Conservation (phyloP, 2,329 filamentous ascomycete genomes). For the Venturia pyrina region DNA sequence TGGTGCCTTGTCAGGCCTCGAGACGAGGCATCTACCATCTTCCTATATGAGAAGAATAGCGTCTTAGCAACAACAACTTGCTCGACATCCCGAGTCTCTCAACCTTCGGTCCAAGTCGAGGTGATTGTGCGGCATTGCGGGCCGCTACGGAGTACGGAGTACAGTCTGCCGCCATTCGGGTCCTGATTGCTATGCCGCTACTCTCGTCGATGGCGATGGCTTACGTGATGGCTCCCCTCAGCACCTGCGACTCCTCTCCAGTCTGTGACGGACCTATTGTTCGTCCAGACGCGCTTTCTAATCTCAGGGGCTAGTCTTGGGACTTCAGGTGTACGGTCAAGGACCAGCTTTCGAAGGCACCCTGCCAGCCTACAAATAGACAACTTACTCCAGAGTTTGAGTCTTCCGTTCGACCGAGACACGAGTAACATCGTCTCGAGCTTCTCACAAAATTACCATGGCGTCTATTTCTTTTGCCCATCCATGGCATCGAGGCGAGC, state of each 20-base stretch:
- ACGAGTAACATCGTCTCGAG: background rate
- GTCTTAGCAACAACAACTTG: background rate
- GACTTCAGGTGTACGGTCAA: background rate
- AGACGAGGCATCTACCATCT: background rate
- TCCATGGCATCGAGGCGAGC: conserved; percentile 57
- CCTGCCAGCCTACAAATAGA: background rate
- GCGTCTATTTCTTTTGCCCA: conserved; percentile 37
- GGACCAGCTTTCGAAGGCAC: background rate
- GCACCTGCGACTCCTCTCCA: background rate
- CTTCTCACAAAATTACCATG: background rate
- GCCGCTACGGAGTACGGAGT: no score
- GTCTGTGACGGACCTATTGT: background rate
- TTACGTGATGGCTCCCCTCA: conserved; percentile 3
- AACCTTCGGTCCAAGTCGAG: background rate
- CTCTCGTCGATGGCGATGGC: background rate
- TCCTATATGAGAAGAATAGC: background rate
- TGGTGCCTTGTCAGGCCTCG: background rate
- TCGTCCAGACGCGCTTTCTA: background rate
- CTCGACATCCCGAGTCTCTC: background rate
- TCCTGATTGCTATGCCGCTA: background rate
- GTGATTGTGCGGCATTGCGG: background rate
- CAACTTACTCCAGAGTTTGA: background rate
- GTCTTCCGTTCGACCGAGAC: background rate
- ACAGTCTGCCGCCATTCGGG: background rate
- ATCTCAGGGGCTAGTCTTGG: background rate